Conservation (phyloP, 129 eudicot species). For the Escallonia rubra region DNA sequence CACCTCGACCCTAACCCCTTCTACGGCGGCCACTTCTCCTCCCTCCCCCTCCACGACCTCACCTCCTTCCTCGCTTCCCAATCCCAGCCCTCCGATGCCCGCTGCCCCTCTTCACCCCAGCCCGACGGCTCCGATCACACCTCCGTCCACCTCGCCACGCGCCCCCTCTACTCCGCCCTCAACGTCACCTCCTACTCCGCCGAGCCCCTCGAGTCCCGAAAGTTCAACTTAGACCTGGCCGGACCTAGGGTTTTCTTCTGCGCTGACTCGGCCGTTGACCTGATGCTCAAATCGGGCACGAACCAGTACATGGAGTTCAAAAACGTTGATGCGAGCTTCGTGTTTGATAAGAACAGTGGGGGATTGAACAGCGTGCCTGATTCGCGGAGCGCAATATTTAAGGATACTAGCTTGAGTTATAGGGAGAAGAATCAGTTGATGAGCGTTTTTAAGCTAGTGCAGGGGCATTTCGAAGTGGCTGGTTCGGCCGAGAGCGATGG, state of each 20-base stretch:
- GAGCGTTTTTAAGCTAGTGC: slow-evolving; percentile 78
- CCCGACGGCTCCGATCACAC: slow-evolving; percentile 15
- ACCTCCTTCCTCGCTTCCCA: slow-evolving; percentile 44
- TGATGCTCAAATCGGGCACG: slow-evolving; percentile 55
- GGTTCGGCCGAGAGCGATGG: slow-evolving; percentile 16
- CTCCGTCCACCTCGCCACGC: slow-evolving; percentile 30
- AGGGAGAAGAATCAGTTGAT: slow-evolving; percentile 76
- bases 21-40: slow-evolving; percentile 77
- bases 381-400: slow-evolving; percentile 75
- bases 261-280: slow-evolving; percentile 61
- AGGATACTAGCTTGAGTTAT: slow-evolving; percentile 38
- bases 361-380: slow-evolving; percentile 67
- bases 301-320: slow-evolving; percentile 90
- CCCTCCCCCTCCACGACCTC: slow-evolving; percentile 63
- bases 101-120: slow-evolving; percentile 3
- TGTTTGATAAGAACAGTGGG: slow-evolving; percentile 38
- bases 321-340: slow-evolving; percentile 53
- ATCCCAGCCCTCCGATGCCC: slow-evolving; percentile 1
- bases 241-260: slow-evolving; percentile 93
- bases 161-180: slow-evolving; percentile 48
- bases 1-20: slow-evolving; percentile 82
- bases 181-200: slow-evolving; percentile 30
- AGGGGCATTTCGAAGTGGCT: slow-evolving; percentile 44
- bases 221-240: slow-evolving; percentile 50
- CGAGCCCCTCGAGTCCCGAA: slow-evolving; percentile 31